These are phyloP conservation scores for Cladosporium sp. DNA, from an alignment of 2,329 filamentous ascomycete genomes.

Conservation along the genomic window DNA sequence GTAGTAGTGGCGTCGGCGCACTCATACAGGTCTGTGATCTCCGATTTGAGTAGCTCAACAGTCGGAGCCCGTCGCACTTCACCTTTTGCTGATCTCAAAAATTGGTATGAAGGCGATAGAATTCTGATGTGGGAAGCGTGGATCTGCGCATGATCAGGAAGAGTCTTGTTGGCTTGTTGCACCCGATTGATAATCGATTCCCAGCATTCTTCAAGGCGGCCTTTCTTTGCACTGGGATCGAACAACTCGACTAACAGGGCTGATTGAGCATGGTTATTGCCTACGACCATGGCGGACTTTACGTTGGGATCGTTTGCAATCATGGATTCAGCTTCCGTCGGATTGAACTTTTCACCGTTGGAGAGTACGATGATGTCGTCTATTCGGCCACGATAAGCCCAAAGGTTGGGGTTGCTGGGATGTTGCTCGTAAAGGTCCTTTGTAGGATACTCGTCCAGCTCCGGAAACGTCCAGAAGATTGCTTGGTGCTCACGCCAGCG, in stretches of 20 bases:
- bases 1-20: background rate
- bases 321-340: conserved; percentile 18
- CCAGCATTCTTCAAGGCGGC: no score
- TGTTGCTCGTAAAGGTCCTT: conserved; percentile 28
- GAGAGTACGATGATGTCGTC: conserved; percentile 29
- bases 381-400: conserved; percentile 24
- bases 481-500: conserved; percentile 23
- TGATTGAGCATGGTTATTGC: conserved; percentile 27
- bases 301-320: conserved; percentile 23
- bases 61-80: conserved; percentile 14
- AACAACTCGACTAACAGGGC: conserved; percentile 31
- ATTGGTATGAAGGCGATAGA: background rate
- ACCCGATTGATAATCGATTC: no score
- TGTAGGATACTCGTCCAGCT: conserved; percentile 25
- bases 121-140: conserved; percentile 40
- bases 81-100: conserved; percentile 16
- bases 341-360: conserved; percentile 30
- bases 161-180: conserved; percentile 41
- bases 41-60: background rate
- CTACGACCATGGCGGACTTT: conserved; percentile 30
- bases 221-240: no score
- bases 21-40: conserved; percentile 3
- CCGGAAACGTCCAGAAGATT: conserved; percentile 29
- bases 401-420: conserved; percentile 23
- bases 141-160: conserved; percentile 40